A percentile compares a stretch with the other conserved stretches of the same genome.
These are phyloP conservation scores for Pseudogymnoascus sp. DNA, from an alignment of 2,329 filamentous ascomycete species.

Conservation along the genomic window DNA sequence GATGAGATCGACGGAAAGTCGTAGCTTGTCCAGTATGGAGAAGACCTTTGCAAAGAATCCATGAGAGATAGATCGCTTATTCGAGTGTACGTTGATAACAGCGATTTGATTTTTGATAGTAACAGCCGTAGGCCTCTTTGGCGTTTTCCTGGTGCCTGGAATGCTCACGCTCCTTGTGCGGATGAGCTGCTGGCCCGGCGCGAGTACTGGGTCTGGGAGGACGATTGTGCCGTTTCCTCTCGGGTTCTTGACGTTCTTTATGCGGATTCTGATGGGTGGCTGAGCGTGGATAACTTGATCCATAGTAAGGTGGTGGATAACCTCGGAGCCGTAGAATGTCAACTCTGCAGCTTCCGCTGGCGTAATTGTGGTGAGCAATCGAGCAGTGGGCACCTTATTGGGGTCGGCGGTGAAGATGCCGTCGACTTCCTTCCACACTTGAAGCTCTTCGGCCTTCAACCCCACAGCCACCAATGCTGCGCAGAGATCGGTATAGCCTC, in stretches of 20 bases:
- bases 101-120: conserved; percentile 97
- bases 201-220: conserved; percentile 61
- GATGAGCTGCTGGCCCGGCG: conserved; percentile 51
- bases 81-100: conserved; percentile 96
- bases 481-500: conserved; percentile 94
- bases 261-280: conserved; percentile 74
- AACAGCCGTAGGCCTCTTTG: conserved; percentile 77
- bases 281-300: conserved; percentile 84
- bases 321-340: conserved; percentile 90
- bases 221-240: conserved; percentile 73
- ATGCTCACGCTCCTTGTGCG: conserved; percentile 40
- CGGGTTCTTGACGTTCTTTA: conserved; percentile 89
- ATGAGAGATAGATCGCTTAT: conserved; percentile 92
- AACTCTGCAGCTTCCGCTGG: conserved; percentile 92
- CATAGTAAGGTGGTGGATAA: conserved; percentile 99
- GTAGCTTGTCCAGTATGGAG: conserved; percentile 77
- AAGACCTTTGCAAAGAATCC: conserved; percentile 95
- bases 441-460: conserved; percentile 77
- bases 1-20: conserved; percentile 90
- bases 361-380: conserved; percentile 80
- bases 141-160: conserved; percentile 42
- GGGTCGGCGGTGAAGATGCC: conserved; percentile 83
- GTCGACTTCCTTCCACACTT: conserved; percentile 99
- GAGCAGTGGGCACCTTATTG: conserved; percentile 85
- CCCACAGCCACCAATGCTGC: conserved; percentile 88